Base-by-base conservation (phyloP, 148 eudicot genomes). In the Rheum nobile region DNA sequence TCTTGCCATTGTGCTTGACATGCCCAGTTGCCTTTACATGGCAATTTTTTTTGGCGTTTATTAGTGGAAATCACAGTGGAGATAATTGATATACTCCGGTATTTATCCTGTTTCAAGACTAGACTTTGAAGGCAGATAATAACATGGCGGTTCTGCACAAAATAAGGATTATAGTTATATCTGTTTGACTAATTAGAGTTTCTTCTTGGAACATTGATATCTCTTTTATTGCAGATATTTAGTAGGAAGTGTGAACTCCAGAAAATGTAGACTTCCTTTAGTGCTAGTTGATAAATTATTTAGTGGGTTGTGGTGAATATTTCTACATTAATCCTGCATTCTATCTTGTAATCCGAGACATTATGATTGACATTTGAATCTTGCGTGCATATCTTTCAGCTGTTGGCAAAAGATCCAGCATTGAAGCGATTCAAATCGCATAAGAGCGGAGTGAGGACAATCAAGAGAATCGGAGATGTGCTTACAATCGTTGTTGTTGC, bases 401-500 rank as follows among this genome's bases (percentile, higher is more conserved):
- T 93, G 48, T 79, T 93, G 91, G 97, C 90, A 29, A 83, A 80
- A 80, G 92, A 93, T 78, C 88, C 95, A 26, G 83, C 91, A 34
- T 75, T 93, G 77, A 88, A 83, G 77, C 82, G 84, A 77, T 93
- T 91, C 86, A 93, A 93, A 84, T 91, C 98, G 22, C 80, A 84
- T 63, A 91, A 84, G 80, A 82, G 82, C 47, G 75, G 84, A 59
- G 90, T 88, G 75, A 74, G 76, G 84, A 82, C 83, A 72, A 77
- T 93, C 72, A 91, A 87, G 81, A 84, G 75, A 80, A 39, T 88
- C 4, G 95, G 97, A 57, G 95, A 91, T 86, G 83, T 85, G 71
- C 92, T 91, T 72, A 93, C 95, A 26, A 73, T 91, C 38, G 77
- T 87, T 44, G 93, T 93, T 63, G 95, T 91, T 73, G 97, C 97